Evolutionary conservation across 208 protist genomes (phyloP).

Genomic region (Trypanosoma platydactyli): DNA sequence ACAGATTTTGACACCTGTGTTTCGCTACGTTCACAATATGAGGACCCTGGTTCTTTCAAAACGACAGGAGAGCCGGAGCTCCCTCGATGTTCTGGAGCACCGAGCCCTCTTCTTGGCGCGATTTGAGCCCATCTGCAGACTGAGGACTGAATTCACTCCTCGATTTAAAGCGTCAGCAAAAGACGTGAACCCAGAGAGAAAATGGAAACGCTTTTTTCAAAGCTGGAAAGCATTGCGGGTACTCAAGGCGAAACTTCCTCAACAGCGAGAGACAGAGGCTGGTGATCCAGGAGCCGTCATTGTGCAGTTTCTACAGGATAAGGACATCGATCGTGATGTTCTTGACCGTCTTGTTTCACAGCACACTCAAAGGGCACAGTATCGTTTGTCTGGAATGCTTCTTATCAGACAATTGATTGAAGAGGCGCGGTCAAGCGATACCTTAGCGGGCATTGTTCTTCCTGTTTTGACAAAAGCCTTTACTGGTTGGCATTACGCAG

Average conservation of each 20-base stretch:
- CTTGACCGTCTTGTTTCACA: conserved; percentile 52
- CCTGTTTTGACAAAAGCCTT: conserved; percentile 76
- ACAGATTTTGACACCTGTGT: conserved; percentile 50
- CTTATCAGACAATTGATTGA: conserved; percentile 75
- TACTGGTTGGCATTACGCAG: conserved; percentile 85
- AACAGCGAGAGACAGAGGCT: conserved; percentile 51
- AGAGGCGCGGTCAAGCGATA: conserved; percentile 55
- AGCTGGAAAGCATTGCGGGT: conserved; percentile 77
- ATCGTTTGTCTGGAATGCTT: conserved; percentile 73
- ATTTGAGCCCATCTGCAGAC: conserved; percentile 68
- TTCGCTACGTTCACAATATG: conserved; percentile 68
- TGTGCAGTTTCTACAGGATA: conserved; percentile 70
- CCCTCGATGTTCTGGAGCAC: conserved; percentile 54
- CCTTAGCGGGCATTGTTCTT: conserved; percentile 59
- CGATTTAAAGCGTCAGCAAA: conserved; percentile 15
- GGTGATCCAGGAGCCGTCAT: conserved; percentile 42
- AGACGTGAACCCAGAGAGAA: conserved; percentile 42
- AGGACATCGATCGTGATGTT: conserved; percentile 45
- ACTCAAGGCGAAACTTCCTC: conserved; percentile 67
- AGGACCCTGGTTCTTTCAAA: conserved; percentile 76
- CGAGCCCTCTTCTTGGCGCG: conserved; percentile 71
- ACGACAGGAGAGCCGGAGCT: conserved; percentile 66
- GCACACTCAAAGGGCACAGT: conserved; percentile 63
- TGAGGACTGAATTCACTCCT: conserved; percentile 5
- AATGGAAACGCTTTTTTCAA: conserved; percentile 83